phyloP scores from a whole-genome alignment of 1,284 basidiomycete genomes.

The Fomes fomentarius region DNA sequence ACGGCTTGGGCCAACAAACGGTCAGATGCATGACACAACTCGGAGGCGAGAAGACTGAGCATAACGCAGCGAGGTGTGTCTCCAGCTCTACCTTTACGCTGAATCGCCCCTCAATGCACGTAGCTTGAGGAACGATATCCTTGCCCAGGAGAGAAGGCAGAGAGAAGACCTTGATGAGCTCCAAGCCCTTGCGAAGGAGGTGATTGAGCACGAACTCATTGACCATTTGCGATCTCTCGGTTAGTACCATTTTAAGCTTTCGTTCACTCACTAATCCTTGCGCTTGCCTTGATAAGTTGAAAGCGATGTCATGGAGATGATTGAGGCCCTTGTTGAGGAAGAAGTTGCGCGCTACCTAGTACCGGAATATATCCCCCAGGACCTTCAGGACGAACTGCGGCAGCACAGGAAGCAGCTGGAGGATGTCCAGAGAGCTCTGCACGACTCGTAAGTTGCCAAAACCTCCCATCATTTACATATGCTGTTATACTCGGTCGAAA shows the following conservation, averaged over 20 bases:
- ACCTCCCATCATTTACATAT: not conserved
- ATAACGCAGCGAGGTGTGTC: no score
- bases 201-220: not conserved
- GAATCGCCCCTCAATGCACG: no score
- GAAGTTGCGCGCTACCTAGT: conserved; percentile 47
- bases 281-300: no score
- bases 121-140: no score
- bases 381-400: conserved; percentile 51
- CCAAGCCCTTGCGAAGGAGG: not conserved
- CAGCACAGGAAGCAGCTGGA: conserved; percentile 50
- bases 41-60: no score
- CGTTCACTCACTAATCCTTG: no score
- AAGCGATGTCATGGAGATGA: conserved; percentile 46
- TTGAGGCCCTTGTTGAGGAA: conserved; percentile 33
- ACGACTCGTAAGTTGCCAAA: conserved; percentile 51
- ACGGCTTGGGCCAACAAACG: no score
- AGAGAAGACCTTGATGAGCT: not conserved
- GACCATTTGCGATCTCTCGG: no score
- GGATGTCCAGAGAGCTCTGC: conserved; percentile 50
- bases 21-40: no score
- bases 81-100: no score
- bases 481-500: not conserved
- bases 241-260: no score
- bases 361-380: conserved; percentile 46
- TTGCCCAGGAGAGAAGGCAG: not conserved